Base-by-base conservation (phyloP, 805 yeast species). In the Ogataea wickerhamii region DNA sequence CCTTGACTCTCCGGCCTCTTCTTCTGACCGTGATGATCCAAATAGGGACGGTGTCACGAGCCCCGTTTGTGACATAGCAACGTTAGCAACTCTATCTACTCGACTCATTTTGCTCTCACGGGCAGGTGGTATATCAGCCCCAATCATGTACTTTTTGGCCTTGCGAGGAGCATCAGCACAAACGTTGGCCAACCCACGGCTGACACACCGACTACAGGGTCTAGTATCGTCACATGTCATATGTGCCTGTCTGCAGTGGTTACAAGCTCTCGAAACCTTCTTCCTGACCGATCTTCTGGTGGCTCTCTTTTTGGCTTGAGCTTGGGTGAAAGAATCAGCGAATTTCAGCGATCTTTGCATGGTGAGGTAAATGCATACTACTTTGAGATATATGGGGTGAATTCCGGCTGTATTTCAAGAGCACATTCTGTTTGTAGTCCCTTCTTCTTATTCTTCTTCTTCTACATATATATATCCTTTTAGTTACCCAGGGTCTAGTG, bases 91-190 rank as follows among this genome's bases (percentile, higher is more conserved):
- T 24, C 32, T 8, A 32, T 8, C 12, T 29, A 30, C 32, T 10
- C 36, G 26, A 16, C n/a, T 13, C 7, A 8, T 14, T 8, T 7
- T 14, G 16, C 16, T 13, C 8, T 26, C 17, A 8, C 12, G 8
- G 25, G 25, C 25, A 12, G 25, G 11, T 5, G 24, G 16, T 18
- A 6, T 2, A 8, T 19, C n/a, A 4, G 74, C 76, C 41, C 82
- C 93, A 21, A 75, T 68, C 37, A 89, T 60, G 48, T 89, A 89
- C 59, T 91, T 91, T 63, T 85, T 84, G 45, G 77, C 71, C 61
- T 87, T 88, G 32, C 98, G 67, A 2, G 93, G 93, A 4, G 96
- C 96, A 64, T 93, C 97, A 22, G 76, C 76, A 63, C 98, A 91
- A 0, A 85, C 69, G 12, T 66, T 73, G 2, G 71, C 73, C 12